Conservation (phyloP, 768 basidiomycete genomes). For the Mycena vulgaris region DNA sequence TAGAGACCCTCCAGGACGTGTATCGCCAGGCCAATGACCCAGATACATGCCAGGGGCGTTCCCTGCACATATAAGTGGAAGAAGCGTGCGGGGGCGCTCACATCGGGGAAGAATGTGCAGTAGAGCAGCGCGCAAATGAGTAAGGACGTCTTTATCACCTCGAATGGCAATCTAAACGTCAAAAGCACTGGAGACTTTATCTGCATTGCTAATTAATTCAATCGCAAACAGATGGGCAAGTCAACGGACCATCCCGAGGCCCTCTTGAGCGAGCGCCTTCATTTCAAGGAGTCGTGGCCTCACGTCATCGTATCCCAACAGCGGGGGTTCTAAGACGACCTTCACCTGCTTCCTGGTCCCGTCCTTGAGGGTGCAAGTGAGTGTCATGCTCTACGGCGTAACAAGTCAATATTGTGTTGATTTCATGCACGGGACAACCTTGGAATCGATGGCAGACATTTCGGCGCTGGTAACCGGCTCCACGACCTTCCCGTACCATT, state of each 20-base stretch:
- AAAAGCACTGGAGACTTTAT: not conserved
- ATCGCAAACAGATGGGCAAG: not conserved
- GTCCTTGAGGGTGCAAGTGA: conserved; percentile 72
- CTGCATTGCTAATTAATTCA: not conserved
- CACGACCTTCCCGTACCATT: conserved; percentile 78
- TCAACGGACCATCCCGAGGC: conserved; percentile 37
- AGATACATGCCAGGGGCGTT: not conserved
- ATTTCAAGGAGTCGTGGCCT: conserved; percentile 85
- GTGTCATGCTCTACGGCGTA: conserved; percentile 74
- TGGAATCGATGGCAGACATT: conserved; percentile 79
- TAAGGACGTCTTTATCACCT: not conserved
- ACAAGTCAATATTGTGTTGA: not conserved
- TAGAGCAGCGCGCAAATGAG: not conserved
- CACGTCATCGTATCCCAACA: conserved; percentile 84
- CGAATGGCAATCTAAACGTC: not conserved
- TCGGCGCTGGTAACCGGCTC: conserved; percentile 71
- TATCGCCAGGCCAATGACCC: not conserved
- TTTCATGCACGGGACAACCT: conserved; percentile 50
- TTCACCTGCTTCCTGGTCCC: conserved; percentile 63
- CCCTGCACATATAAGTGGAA: not conserved
- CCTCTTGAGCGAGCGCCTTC: conserved; percentile 86
- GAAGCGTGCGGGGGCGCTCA: not conserved
- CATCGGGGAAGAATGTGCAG: conserved; percentile 1
- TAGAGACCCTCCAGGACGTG: not conserved
- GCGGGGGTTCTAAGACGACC: conserved; percentile 79